Base-by-base conservation (phyloP, 2,329 filamentous ascomycete species). In the Trichoderma pleuroti region DNA sequence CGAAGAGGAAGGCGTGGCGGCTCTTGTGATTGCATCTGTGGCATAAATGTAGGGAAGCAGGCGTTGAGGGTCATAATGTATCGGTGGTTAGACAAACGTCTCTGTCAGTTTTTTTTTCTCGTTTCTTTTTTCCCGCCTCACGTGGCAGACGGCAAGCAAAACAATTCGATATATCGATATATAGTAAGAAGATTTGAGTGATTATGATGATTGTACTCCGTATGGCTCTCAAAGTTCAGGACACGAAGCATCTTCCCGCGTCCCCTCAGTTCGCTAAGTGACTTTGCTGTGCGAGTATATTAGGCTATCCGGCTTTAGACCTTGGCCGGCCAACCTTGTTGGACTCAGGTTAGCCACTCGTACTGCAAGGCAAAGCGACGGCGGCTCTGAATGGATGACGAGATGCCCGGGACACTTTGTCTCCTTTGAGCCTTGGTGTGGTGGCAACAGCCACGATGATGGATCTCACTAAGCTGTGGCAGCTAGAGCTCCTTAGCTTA, bases 1-100 rank as follows among this genome's bases (percentile, higher is more conserved):
- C 80, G 96, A 99, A 81, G 96, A 99, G 82, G 93, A 96, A 79
- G 93, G 93, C 70, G 90, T 99, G 78, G 94, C 96, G 72, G 87
- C 90, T 72, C 85, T 97, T 81, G 89, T 98, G 72, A 88, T 98
- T 79, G 92, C 90, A 75, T 94, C 93, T 76, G 90, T 98, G 80
- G 91, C 92, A 80, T 97, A 88, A 87, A 75, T 74, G 72, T 70
- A 73, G 74, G 75, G 72, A 77, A 74, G 77, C 73, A 69, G 79
- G 79, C 78, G 78, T 79, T 80, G 77, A 75, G 76, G 78, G 75
- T 79, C 77, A 79, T 79, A 75, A 78, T 77, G 75, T 76, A 77
- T 77, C 75, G 77, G 74, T 74, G 76, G 75, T 75, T 77, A 78
- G 76, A 79, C 70, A 63, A 71, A 71, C 64, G 18, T 59, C 39